These are phyloP conservation scores for Rhizopogon rudus DNA, from an alignment of 768 basidiomycete species.

Conservation along the genomic window DNA sequence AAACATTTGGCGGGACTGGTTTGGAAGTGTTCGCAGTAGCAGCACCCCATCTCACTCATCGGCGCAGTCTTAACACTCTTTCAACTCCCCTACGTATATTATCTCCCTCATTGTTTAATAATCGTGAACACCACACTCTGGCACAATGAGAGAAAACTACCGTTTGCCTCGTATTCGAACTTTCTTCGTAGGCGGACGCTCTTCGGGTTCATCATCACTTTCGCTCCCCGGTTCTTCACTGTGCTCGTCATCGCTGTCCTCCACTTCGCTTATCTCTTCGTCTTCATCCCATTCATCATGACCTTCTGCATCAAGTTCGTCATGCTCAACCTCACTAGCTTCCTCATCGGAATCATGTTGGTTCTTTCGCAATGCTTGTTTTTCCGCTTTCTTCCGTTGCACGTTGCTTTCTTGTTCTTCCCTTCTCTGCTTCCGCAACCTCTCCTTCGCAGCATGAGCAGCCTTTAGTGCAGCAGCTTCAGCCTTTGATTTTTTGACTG, in stretches of 20 bases:
- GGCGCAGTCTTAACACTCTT: slow-evolving; percentile 4
- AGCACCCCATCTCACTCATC: slow-evolving; percentile 12
- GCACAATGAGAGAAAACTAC: neutral
- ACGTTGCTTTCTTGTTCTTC: slow-evolving; percentile 94
- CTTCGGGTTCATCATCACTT: slow-evolving; percentile 45
- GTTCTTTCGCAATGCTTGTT: slow-evolving; percentile 20
- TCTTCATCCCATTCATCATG: slow-evolving; percentile 51
- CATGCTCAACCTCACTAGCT: slow-evolving; percentile 38
- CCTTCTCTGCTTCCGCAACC: slow-evolving; percentile 67
- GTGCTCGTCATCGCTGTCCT: slow-evolving; percentile 37
- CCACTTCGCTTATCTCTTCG: slow-evolving; percentile 58
- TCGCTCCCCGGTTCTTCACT: slow-evolving; percentile 33
- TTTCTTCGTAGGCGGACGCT: slow-evolving; percentile 48
- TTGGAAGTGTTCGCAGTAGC: slow-evolving; percentile 17
- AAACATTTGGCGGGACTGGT: slow-evolving; percentile 43
- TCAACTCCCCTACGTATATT: neutral
- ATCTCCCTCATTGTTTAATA: slow-evolving; percentile 1
- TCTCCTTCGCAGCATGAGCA: slow-evolving; percentile 74
- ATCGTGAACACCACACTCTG: slow-evolving; percentile 8
- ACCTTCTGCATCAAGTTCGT: slow-evolving; percentile 33
- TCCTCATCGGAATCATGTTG: slow-evolving; percentile 34
- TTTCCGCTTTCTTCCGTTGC: slow-evolving; percentile 63
- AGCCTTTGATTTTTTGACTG: slow-evolving; percentile 88
- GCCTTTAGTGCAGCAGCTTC: slow-evolving; percentile 63
- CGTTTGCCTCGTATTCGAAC: slow-evolving; percentile 45